Conservation (phyloP, 257 asterid species). For the Solanum pinnatisectum region DNA sequence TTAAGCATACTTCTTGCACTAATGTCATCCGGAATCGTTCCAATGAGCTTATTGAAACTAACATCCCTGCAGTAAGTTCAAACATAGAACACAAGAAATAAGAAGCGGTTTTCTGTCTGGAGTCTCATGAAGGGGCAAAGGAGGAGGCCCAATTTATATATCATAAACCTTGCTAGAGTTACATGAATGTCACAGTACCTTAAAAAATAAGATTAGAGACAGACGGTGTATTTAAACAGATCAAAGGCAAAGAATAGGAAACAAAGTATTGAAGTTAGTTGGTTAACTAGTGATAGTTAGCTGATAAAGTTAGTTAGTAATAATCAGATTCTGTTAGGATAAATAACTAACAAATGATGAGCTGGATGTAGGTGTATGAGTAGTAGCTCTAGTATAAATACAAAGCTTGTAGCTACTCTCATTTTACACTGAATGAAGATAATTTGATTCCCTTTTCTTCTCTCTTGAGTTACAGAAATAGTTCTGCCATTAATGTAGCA, state of each 20-base stretch:
- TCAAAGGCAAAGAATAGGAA: background rate
- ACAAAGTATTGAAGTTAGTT: background rate
- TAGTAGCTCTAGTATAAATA: no score
- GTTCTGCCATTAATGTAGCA: no score
- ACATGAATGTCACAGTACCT: background rate
- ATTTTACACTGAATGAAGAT: no score
- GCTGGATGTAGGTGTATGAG: no score
- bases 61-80: conserved; percentile 49
- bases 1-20: conserved; percentile 42
- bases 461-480: no score
- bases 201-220: background rate
- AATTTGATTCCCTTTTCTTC: no score
- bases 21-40: conserved; percentile 41
- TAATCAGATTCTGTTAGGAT: no score
- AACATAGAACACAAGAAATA: background rate
- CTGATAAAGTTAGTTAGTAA: no score
- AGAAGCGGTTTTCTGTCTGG: background rate
- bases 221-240: background rate
- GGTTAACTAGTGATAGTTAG: no score
- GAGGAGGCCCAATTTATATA: background rate
- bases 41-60: conserved; percentile 65
- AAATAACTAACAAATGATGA: no score
- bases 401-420: no score
- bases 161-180: background rate
- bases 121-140: background rate